Conservation (phyloP, 768 basidiomycete species). For the Crassisporium funariophilum region DNA sequence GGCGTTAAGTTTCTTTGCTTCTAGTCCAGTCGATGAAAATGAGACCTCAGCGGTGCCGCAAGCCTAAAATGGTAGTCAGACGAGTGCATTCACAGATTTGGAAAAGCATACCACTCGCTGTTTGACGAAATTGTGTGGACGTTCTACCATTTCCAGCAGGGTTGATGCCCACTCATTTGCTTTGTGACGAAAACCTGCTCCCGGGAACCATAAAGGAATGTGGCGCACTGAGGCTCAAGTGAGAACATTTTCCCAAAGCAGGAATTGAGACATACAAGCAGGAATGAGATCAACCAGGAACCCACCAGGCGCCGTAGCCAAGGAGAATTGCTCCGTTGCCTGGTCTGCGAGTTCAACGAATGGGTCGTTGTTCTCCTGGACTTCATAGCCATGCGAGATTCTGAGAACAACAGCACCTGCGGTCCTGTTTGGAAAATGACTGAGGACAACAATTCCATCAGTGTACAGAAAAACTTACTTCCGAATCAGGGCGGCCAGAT, state of each 20-base stretch:
- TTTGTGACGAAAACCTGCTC: constrained; percentile 55
- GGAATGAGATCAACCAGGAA: constrained; percentile 56
- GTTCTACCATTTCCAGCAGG: constrained; percentile 55
- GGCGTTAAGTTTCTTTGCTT: constrained; percentile 46
- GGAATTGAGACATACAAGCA: constrained; percentile 34
- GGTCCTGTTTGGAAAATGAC: constrained; percentile 33
- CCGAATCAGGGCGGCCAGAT: constrained; percentile 47
- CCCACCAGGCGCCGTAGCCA: constrained; percentile 52
- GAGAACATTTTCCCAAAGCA: constrained; percentile 5
- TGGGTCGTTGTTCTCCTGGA: constrained; percentile 51
- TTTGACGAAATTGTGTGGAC: constrained; percentile 59
- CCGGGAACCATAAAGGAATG: constrained; percentile 66
- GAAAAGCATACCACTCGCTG: constrained; percentile 53
- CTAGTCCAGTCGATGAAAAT: constrained; percentile 59
- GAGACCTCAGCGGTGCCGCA: constrained; percentile 60
- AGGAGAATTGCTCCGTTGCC: constrained; percentile 57
- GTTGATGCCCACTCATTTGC: constrained; percentile 57
- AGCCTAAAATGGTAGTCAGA: constrained; percentile 38
- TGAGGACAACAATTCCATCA: constrained; percentile 4
- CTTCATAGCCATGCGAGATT: constrained; percentile 57
- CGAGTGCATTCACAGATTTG: constrained; percentile 2
- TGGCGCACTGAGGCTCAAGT: constrained; percentile 45
- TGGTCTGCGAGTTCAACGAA: constrained; percentile 54
- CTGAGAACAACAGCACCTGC: constrained; percentile 55
- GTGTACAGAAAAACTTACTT: constrained; percentile 35